Percentiles rank a stretch among this genome's conserved stretches.
These are phyloP conservation scores for Fusarium euwallaceae DNA, from an alignment of 2,329 filamentous ascomycete genomes.

Conservation along the genomic window DNA sequence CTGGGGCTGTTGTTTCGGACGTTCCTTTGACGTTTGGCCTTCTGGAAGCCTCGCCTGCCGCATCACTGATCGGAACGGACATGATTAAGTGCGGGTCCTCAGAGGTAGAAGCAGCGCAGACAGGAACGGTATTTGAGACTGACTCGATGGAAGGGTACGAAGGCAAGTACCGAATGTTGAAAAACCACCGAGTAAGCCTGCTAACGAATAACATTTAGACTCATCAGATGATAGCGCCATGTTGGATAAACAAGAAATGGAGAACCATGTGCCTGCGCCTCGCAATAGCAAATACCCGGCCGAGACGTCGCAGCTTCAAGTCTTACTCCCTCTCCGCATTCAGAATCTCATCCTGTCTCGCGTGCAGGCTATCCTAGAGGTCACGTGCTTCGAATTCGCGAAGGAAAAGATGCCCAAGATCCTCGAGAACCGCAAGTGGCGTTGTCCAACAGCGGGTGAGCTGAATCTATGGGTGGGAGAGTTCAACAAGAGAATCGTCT, in stretches of 20 bases:
- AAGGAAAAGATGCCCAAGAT: not conserved
- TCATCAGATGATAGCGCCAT: no score
- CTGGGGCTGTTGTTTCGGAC: not conserved
- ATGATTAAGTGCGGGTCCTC: no score
- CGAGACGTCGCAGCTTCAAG: not conserved
- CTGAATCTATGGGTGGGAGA: constrained; percentile 11
- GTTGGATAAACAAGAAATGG: no score
- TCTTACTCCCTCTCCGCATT: constrained; percentile 2
- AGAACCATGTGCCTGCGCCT: no score
- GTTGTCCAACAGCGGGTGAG: constrained; percentile 13
- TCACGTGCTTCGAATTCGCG: constrained; percentile 17
- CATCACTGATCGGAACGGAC: no score
- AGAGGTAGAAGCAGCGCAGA: no score
- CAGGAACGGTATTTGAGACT: not conserved
- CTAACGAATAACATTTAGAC: not conserved
- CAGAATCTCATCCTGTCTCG: constrained; percentile 4
- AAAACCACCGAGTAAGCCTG: not conserved
- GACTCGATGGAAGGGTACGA: not conserved
- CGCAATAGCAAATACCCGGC: not conserved
- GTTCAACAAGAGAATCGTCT: not conserved
- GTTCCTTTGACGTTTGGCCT: no score
- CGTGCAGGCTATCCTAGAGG: constrained; percentile 14
- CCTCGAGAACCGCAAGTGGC: not conserved
- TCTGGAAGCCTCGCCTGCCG: no score
- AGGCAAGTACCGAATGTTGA: not conserved